Conservation (phyloP, 371 early-diverging fungal species). For the Rhizomucor miehei region DNA sequence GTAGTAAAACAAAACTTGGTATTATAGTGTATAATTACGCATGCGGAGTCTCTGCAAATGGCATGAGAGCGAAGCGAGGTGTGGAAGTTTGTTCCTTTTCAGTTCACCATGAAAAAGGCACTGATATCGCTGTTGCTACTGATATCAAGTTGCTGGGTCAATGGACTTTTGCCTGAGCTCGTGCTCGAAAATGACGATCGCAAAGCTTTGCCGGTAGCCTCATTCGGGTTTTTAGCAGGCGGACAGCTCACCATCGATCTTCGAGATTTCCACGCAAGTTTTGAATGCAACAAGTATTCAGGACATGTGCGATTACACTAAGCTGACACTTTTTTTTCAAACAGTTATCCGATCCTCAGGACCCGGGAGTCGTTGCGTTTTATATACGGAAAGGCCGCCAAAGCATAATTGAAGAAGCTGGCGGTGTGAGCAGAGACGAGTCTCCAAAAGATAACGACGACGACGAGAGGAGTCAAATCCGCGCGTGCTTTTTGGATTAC, state of each 20-base stretch:
- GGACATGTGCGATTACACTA: no score
- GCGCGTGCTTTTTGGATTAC: conserved; percentile 27
- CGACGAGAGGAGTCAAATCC: background rate
- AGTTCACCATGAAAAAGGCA: background rate
- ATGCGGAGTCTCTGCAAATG: no score
- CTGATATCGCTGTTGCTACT: background rate
- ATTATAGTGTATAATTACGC: no score
- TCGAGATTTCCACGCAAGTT: conserved; percentile 37
- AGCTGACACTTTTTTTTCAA: background rate
- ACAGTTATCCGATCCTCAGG: conserved; percentile 12
- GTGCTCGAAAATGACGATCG: conserved; percentile 42
- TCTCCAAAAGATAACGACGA: conserved; percentile 2
- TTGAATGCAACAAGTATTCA: no score
- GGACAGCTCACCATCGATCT: conserved; percentile 39
- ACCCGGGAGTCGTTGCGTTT: conserved; percentile 27
- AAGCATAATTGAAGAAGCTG: conserved; percentile 12
- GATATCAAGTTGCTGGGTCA: background rate
- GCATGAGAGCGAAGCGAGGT: no score
- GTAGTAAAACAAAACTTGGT: no score
- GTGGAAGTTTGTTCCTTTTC: no score
- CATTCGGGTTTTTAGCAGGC: conserved; percentile 52
- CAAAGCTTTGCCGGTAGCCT: conserved; percentile 34
- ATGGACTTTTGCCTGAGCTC: conserved; percentile 24
- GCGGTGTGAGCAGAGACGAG: background rate
- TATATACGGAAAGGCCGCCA: conserved; percentile 32